Evolutionary conservation across 345 rosid genomes (phyloP), one percentile per base, ranked within the genome.

Genomic region (Arabidopsis arenosa): DNA sequence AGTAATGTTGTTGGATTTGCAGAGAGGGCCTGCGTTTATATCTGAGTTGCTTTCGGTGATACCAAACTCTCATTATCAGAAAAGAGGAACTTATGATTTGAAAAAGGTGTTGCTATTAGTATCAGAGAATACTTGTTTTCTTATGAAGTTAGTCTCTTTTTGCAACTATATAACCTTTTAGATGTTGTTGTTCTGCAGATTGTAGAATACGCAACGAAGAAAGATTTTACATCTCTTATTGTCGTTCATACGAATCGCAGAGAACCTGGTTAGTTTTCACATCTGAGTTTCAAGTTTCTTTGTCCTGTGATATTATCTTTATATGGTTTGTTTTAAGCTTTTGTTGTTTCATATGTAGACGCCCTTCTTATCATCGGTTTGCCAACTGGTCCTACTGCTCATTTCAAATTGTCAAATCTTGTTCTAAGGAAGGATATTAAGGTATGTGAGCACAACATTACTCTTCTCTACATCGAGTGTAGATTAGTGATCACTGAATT

Each of bases 311-410:
- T 48, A 2, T 23, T 36, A 15, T 51, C 33, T 71, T 5, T 58
- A 3, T 65, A 15, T 58, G 13, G 3, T 44, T 40, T 41, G 21
- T 37, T 56, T 62, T n/a, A 54, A 28, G 36, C 1, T 49, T 75
- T 57, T 68, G 36, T 2, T 58, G 3, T 78, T 58, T 30, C 5
- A 49, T 58, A 6, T 72, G 75, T 66, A 95, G 99, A 96, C 85
- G 98, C 93, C 43, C 90, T 91, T 14, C 77, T 91, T 66, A 61
- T 96, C 55, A 87, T 91, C 36, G 88, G 94, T 55, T 85, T 96
- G 85, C 99, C 98, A 5, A 74, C 71, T 67, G 99, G 99, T 64
- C 99, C 99, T 44, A 93, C 99, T 33, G 99, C 99, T 28, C 96
- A 93, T 77, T 96, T 96, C 82, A 96, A 88, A 77, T 84, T 96